A percentile compares a stretch with the other conserved stretches of the same genome.
These are phyloP conservation scores for Phytophthora fragariaefolia DNA, from an alignment of 352 stramenopile genomes.

Conservation along the genomic window DNA sequence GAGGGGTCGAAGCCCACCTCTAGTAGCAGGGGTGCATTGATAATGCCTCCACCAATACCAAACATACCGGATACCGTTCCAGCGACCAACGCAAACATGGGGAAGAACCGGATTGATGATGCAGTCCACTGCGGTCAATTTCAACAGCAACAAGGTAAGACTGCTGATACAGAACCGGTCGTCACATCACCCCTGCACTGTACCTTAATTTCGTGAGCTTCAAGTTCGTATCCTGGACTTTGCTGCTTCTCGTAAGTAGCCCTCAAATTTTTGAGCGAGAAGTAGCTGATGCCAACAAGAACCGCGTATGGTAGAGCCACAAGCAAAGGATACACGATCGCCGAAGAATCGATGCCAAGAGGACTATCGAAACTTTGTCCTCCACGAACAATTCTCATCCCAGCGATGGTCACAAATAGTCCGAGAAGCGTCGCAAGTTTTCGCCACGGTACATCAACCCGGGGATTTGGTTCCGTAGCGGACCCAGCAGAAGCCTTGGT, in stretches of 20 bases:
- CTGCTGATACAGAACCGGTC: slow-evolving; percentile 13
- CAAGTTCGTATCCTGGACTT: slow-evolving; percentile 55
- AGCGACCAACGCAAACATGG: slow-evolving; percentile 87
- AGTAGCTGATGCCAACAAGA: slow-evolving; percentile 80
- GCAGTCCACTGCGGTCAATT: slow-evolving; percentile 49
- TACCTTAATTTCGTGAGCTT: slow-evolving; percentile 53
- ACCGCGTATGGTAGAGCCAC: slow-evolving; percentile 67
- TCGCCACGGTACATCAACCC: slow-evolving; percentile 61
- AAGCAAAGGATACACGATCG: slow-evolving; percentile 75
- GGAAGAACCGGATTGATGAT: slow-evolving; percentile 86
- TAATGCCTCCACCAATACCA: slow-evolving; percentile 95
- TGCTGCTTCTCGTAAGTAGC: slow-evolving; percentile 59
- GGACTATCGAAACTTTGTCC: slow-evolving; percentile 87
- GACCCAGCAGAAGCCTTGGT: slow-evolving; percentile 33
- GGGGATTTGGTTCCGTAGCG: slow-evolving; percentile 20
- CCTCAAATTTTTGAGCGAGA: slow-evolving; percentile 61
- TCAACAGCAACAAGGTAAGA: slow-evolving; percentile 3
- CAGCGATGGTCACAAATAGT: slow-evolving; percentile 91
- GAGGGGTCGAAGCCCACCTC: slow-evolving; percentile 90
- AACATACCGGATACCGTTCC: slow-evolving; percentile 95
- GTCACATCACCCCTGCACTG: no score
- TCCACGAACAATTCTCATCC: slow-evolving; percentile 94
- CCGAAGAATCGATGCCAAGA: slow-evolving; percentile 88
- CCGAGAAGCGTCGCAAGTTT: slow-evolving; percentile 87
- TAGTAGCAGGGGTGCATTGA: slow-evolving; percentile 95